A percentile compares a stretch with the other conserved stretches of the same genome.
These are phyloP conservation scores for Bifiguratus adelaidae DNA, from an alignment of 192 early-diverging fungal species.

Conservation along the genomic window DNA sequence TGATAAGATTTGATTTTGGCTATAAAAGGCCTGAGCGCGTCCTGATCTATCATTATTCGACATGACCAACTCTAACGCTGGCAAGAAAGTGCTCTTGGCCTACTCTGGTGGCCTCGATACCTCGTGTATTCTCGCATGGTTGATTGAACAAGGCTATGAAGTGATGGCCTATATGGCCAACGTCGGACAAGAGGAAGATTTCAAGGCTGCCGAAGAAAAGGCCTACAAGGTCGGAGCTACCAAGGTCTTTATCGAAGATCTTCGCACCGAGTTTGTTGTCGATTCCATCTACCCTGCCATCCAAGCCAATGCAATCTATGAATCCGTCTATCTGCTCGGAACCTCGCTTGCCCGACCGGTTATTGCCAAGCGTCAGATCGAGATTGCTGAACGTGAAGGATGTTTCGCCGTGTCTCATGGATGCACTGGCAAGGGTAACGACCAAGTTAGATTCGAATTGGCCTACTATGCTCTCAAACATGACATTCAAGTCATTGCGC, in stretches of 20 bases:
- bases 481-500: slow-evolving; percentile 91
- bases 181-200: slow-evolving; percentile 98
- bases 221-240: slow-evolving; percentile 86
- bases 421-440: slow-evolving; percentile 99
- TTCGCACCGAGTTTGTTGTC: slow-evolving; percentile 89
- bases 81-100: slow-evolving; percentile 85
- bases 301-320: slow-evolving; percentile 93
- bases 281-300: slow-evolving; percentile 88
- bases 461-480: slow-evolving; percentile 95
- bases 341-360: slow-evolving; percentile 96
- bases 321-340: slow-evolving; percentile 92
- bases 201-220: slow-evolving; percentile 87
- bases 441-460: slow-evolving; percentile 99
- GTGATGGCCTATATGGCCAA: slow-evolving; percentile 96
- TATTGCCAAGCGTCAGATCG: slow-evolving; percentile 84
- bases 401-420: slow-evolving; percentile 98
- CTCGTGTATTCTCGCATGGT: slow-evolving; percentile 97
- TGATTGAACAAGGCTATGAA: slow-evolving; percentile 97
- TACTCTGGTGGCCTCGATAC: slow-evolving; percentile 99
- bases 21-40: neutral
- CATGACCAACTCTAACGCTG: slow-evolving; percentile 41
- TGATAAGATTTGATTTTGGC: neutral
- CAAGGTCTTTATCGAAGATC: slow-evolving; percentile 95
- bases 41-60: neutral
- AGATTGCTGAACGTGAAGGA: slow-evolving; percentile 85